Evolutionary conservation across 768 basidiomycete genomes (phyloP), one percentile per base, ranked within the genome.

Genomic region (Mycena leptocephala): DNA sequence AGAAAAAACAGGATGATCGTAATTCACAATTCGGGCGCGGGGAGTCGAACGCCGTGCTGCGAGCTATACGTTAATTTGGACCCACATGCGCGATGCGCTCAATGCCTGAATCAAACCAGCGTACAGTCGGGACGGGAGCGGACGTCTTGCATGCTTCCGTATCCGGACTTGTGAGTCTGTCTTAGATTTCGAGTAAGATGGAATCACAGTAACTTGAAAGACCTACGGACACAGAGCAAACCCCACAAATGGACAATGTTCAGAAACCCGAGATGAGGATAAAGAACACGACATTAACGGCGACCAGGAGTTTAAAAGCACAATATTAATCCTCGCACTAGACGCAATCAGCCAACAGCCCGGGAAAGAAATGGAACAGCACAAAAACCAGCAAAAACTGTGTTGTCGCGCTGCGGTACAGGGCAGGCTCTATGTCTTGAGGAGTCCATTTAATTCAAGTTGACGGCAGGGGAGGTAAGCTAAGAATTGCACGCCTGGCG

Each of bases 131-230:
- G 55, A 56, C 55, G 55, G 28, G 55, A 56, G 55, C 55, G 55
- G 55, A 56, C 28, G 55, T 32, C 55, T 32, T 28, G 28, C 55
- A 56, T 56, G 30, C 30, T 56, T 56, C 55, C 55, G 28, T 56
- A 28, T 56, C 55, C 55, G 30, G 30, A 28, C 55, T 56, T 33
- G 55, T 56, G 55, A 56, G 55, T 32, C 55, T 32, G 30, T 56
- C 55, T 56, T 32, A 56, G n/a, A 56, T 56, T 56, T 56, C 55
- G 28, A 56, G 55, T 56, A 56, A 56, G 55, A 56, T 56, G 55
- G 55, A 56, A 56, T 56, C 30, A 18, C 55, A 56, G 8, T 56
- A 56, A 56, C 11, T 56, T 56, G 55, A 56, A 56, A 56, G 55
- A 32, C 55, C 7, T 56, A 56, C 30, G 55, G 28, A 56, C 55